Percentiles rank a stretch among this genome's conserved stretches.
Evolutionary conservation across 169 alveolate genomes (phyloP).

Genomic region (Cryptosporidium ubiquitum): DNA sequence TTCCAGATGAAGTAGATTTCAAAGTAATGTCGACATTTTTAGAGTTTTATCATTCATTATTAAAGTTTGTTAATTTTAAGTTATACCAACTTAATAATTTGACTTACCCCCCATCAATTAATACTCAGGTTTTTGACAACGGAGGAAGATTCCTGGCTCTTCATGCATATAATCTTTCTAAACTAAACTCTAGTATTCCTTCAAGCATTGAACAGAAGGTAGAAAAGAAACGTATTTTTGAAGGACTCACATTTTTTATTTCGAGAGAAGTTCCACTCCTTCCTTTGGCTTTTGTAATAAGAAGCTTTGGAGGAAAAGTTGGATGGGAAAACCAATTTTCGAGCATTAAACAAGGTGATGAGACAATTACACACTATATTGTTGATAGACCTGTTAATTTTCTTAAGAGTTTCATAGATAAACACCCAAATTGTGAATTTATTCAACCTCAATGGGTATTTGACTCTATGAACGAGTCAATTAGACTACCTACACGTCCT

Average conservation of each 20-base stretch:
- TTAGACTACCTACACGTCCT: constrained; percentile 87
- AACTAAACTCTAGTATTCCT: constrained; percentile 79
- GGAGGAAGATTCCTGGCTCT: constrained; percentile 57
- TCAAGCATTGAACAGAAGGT: constrained; percentile 76
- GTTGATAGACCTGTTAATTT: constrained; percentile 89
- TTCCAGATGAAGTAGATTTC: constrained; percentile 96
- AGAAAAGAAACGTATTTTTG: constrained; percentile 82
- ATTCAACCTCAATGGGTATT: constrained; percentile 96
- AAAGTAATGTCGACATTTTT: constrained; percentile 93
- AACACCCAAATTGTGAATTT: constrained; percentile 83
- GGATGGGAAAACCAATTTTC: constrained; percentile 84
- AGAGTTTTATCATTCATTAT: constrained; percentile 91
- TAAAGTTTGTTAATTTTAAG: constrained; percentile 92
- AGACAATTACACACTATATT: constrained; percentile 90
- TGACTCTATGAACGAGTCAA: constrained; percentile 89
- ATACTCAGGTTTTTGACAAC: constrained; percentile 10
- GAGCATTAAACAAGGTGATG: constrained; percentile 79
- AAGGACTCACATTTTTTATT: constrained; percentile 86
- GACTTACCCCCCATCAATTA: constrained; percentile 83
- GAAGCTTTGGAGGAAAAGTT: constrained; percentile 90
- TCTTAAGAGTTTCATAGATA: constrained; percentile 75
- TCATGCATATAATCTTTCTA: constrained; percentile 40
- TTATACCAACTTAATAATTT: constrained; percentile 87
- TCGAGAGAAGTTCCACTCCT: constrained; percentile 93
- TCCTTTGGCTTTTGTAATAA: constrained; percentile 88